A percentile compares a stretch with the other conserved stretches of the same genome.
phyloP scores from a whole-genome alignment of 1,139 yeast genomes.

The Lodderomyces jiufengensis region DNA sequence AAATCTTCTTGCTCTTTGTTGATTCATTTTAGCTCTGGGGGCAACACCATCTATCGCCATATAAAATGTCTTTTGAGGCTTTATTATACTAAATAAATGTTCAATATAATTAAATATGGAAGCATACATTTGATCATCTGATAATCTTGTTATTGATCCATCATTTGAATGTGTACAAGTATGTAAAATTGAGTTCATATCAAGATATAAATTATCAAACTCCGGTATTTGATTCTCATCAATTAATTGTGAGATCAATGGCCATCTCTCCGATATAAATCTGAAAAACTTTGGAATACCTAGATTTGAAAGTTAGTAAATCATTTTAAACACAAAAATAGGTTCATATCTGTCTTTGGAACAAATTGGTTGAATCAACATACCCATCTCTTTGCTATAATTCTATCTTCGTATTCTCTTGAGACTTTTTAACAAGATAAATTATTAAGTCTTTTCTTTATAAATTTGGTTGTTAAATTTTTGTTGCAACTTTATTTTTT shows the following conservation, averaged over 20 bases:
- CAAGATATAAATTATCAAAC: conserved; percentile 90
- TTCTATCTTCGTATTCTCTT: no score
- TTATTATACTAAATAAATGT: conserved; percentile 82
- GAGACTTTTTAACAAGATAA: no score
- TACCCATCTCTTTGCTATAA: conserved; percentile 6
- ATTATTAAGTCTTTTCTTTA: no score
- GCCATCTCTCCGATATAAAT: conserved; percentile 99
- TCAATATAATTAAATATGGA: conserved; percentile 95
- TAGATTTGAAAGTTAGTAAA: conserved; percentile 1
- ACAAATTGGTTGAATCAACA: no score
- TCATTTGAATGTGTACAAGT: conserved; percentile 84
- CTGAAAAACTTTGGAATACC: conserved; percentile 97
- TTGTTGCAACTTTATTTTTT: no score
- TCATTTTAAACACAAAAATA: not conserved
- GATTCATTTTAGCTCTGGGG: conserved; percentile 99
- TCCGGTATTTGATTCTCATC: conserved; percentile 87
- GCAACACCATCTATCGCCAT: conserved; percentile 99
- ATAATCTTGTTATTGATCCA: conserved; percentile 55
- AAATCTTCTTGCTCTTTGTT: conserved; percentile 95
- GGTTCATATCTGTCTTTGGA: no score
- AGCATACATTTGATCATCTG: conserved; percentile 90
- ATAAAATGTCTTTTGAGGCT: conserved; percentile 82
- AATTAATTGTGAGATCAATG: conserved; percentile 83
- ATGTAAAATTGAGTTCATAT: conserved; percentile 96
- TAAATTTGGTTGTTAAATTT: no score